Base-by-base conservation (phyloP, 1,139 yeast genomes). In the Citeromyces siamensis region DNA sequence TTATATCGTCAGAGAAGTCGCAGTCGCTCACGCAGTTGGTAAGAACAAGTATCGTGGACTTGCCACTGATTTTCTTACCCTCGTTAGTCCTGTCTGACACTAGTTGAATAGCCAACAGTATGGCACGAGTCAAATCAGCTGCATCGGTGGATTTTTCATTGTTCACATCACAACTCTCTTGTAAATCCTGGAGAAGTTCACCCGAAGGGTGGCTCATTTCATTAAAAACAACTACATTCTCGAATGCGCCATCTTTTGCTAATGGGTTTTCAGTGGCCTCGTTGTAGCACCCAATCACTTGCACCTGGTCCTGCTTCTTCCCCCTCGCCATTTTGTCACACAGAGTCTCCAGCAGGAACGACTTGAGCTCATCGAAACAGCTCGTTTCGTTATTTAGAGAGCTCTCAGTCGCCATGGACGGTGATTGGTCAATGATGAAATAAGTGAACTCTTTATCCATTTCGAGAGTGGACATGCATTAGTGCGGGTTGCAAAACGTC, bases 301-400 rank as follows among this genome's bases (percentile, higher is more conserved):
- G 69, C 2, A 75, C 61, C 32, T 59, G 57, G 46, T 78, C 85
- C 3, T 75, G 67, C 47, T 75, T 75, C 34, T 83, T 60, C 5
- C 64, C 77, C 37, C 64, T 58, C 27, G 62, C 35, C 8, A 63
- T 47, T 49, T 73, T 68, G 26, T 59, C 53, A 4, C 65, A 49
- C 17, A 72, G 53, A 27, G 60, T 52, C 41, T 68, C 67, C 43
- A 59, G 55, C 12, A 71, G 55, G 44, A 66, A 69, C 23, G 55
- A 52, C 41, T 66, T 47, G 0, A 64, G 65, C 36, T 52, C 48
- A 4, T 64, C 64, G 27, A 71, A 46, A 8, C 8, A 8, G n/a
- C n/a, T n/a, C 14, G 8, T 8, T 5, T 12, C 5, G 8, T 8
- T 23, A 5, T 23, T 14, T 7, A 20, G 23, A 10, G 23, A 20